Conservation (phyloP, 1,139 yeast genomes). For the Candida anutae region DNA sequence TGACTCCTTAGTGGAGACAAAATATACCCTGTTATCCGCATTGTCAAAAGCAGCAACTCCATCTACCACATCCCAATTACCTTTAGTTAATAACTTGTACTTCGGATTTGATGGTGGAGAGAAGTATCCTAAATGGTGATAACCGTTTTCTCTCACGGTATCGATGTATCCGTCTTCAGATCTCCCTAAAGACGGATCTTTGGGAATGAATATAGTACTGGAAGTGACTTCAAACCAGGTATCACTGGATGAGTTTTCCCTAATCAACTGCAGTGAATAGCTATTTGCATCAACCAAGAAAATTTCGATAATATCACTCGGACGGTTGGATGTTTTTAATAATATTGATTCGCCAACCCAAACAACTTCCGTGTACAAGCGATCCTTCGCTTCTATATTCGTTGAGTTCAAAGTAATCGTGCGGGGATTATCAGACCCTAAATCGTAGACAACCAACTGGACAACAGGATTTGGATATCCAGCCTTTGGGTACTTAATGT, state of each 20-base stretch:
- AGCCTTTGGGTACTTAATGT: slow-evolving; percentile 40
- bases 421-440: slow-evolving; percentile 8
- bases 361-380: slow-evolving; percentile 34
- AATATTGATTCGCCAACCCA: slow-evolving; percentile 32
- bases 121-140: slow-evolving; percentile 50
- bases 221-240: slow-evolving; percentile 79
- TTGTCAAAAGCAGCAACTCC: slow-evolving; percentile 40
- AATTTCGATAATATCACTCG: slow-evolving; percentile 33
- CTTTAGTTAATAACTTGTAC: slow-evolving; percentile 37
- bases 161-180: slow-evolving; percentile 47
- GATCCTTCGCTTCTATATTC: slow-evolving; percentile 14
- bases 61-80: slow-evolving; percentile 47
- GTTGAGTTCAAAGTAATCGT: slow-evolving; percentile 17
- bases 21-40: slow-evolving; percentile 35
- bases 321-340: slow-evolving; percentile 37
- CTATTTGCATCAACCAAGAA: slow-evolving; percentile 28
- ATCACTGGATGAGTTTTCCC: slow-evolving; percentile 31
- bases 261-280: slow-evolving; percentile 22
- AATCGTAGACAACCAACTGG: slow-evolving; percentile 30
- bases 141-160: slow-evolving; percentile 45
- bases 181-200: slow-evolving; percentile 37
- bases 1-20: slow-evolving; percentile 41
- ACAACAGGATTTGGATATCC: slow-evolving; percentile 38
- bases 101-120: slow-evolving; percentile 42
- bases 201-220: slow-evolving; percentile 63